Evolutionary conservation across 306 rosid species (phyloP).

Genomic region (Citrullus colocynthis): DNA sequence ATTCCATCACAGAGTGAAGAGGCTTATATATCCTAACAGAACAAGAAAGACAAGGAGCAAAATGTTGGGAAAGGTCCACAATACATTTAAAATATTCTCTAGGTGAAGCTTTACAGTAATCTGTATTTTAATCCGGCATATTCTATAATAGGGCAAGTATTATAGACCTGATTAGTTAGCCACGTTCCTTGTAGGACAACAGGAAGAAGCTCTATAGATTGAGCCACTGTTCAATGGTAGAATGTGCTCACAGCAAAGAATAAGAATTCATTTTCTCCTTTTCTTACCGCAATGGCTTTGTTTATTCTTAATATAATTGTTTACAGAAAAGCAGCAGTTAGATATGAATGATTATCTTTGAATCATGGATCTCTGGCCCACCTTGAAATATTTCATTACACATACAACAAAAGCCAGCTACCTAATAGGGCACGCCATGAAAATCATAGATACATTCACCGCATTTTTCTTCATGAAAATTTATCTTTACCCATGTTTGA

Average conservation of each 20-base stretch:
- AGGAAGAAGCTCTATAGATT: slow-evolving; percentile 2
- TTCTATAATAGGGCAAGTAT: neutral
- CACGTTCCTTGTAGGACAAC: slow-evolving; percentile 8
- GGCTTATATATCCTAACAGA: slow-evolving; percentile 21
- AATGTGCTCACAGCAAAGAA: slow-evolving; percentile 7
- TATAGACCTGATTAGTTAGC: slow-evolving; percentile 22
- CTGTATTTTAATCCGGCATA: slow-evolving; percentile 12
- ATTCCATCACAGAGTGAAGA: slow-evolving; percentile 4
- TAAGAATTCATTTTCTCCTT: neutral
- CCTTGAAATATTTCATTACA: neutral
- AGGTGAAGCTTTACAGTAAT: slow-evolving; percentile 2
- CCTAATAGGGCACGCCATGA: neutral
- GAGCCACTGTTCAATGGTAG: neutral
- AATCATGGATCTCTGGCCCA: neutral
- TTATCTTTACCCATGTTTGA: neutral
- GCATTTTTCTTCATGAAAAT: neutral
- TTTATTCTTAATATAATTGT: neutral
- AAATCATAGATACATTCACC: neutral
- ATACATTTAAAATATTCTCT: slow-evolving; percentile 27
- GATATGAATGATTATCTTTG: slow-evolving; percentile 1
- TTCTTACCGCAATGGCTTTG: neutral
- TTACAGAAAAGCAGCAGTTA: neutral
- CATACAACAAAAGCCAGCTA: slow-evolving; percentile 6
- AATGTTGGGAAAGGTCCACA: slow-evolving; percentile 2
- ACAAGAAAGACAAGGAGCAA: slow-evolving; percentile 5